These are phyloP conservation scores for Rachicladosporium sp. DNA, from an alignment of 2,329 filamentous ascomycete genomes.

Conservation along the genomic window DNA sequence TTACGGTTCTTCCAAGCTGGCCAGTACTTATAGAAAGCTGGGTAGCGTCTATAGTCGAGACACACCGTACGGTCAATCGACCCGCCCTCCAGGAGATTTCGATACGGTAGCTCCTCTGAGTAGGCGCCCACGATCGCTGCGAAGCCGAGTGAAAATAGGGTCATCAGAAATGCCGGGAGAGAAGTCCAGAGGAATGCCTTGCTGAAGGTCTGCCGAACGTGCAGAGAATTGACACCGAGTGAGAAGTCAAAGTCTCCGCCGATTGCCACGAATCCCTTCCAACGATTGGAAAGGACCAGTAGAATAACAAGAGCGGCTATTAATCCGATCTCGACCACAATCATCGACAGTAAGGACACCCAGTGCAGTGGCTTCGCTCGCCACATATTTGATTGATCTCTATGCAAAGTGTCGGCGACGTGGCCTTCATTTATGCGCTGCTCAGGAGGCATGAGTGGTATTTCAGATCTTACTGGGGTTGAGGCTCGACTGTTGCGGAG, in stretches of 20 bases:
- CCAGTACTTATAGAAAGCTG: neutral
- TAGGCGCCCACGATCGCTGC: neutral
- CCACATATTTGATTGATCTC: neutral
- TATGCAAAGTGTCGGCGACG: too few relatives aligned
- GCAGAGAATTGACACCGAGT: neutral
- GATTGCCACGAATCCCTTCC: neutral
- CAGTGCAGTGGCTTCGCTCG: neutral
- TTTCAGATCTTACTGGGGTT: too few relatives aligned
- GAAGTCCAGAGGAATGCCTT: neutral
- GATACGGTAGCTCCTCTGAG: neutral
- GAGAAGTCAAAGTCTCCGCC: neutral
- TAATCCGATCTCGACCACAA: neutral
- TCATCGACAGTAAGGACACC: neutral
- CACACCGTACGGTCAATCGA: neutral
- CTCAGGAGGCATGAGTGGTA: too few relatives aligned
- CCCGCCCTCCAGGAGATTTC: neutral
- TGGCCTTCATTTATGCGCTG: too few relatives aligned
- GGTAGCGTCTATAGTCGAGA: neutral
- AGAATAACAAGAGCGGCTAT: neutral
- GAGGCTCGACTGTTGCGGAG: too few relatives aligned
- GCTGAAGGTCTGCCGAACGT: neutral
- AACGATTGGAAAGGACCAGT: neutral
- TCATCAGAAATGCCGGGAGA: neutral
- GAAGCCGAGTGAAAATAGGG: neutral
- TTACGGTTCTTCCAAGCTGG: neutral